Conservation (phyloP, 2,329 filamentous ascomycete genomes). For the Exophiala mesophila region DNA sequence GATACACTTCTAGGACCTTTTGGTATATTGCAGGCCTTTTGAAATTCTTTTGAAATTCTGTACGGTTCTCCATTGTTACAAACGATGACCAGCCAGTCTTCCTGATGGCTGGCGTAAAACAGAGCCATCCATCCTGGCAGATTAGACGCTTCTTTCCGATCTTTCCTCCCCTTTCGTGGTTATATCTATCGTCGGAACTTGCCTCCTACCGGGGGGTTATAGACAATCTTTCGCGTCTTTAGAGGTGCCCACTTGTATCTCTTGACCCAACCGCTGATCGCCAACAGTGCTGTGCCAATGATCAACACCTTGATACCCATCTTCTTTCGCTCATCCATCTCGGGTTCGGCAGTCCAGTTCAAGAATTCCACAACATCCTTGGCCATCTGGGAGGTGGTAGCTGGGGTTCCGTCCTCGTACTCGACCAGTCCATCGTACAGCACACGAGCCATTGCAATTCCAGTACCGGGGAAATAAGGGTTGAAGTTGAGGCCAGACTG, state of each 20-base stretch:
- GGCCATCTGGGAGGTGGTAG: slow-evolving; percentile 96
- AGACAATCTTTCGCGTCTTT: slow-evolving; percentile 91
- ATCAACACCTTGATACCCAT: slow-evolving; percentile 97
- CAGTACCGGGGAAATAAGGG: slow-evolving; percentile 97
- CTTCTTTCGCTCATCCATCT: slow-evolving; percentile 99
- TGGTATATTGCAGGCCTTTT: too few relatives aligned
- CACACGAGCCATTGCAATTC: slow-evolving; percentile 96
- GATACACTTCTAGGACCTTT: not conserved
- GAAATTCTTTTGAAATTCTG: slow-evolving; percentile 11
- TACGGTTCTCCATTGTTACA: slow-evolving; percentile 20
- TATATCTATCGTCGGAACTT: slow-evolving; percentile 4
- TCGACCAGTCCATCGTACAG: slow-evolving; percentile 96
- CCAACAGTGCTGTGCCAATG: slow-evolving; percentile 71
- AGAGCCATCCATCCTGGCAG: not conserved
- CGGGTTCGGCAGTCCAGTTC: slow-evolving; percentile 97
- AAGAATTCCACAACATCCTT: slow-evolving; percentile 99
- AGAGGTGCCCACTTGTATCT: slow-evolving; percentile 98
- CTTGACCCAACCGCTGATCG: slow-evolving; percentile 94
- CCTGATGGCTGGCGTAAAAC: not conserved
- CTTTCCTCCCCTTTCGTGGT: not conserved
- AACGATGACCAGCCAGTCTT: slow-evolving; percentile 9
- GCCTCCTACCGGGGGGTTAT: slow-evolving; percentile 51
- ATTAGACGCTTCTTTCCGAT: not conserved
- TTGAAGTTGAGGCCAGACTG: slow-evolving; percentile 97
- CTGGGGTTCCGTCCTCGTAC: slow-evolving; percentile 93